These are phyloP conservation scores for Barbarea vulgaris DNA, from an alignment of 345 rosid species.

Conservation along the genomic window DNA sequence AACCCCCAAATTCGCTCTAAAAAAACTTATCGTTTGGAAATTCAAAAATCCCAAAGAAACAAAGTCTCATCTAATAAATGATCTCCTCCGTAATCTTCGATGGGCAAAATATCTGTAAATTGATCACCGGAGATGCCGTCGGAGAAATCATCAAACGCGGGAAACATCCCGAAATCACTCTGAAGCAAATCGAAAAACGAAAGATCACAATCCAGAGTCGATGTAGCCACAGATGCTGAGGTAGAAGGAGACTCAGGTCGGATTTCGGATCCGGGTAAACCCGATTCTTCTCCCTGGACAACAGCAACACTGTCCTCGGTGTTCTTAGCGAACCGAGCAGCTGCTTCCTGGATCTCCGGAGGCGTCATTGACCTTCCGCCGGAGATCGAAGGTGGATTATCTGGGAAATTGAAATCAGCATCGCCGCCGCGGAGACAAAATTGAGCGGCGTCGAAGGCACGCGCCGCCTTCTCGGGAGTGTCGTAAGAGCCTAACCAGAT, in stretches of 20 bases:
- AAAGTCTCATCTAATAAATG: constrained; percentile 46
- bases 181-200: constrained; percentile 39
- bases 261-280: constrained; percentile 37
- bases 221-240: constrained; percentile 42
- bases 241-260: constrained; percentile 54
- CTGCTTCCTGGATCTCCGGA: constrained; percentile 61
- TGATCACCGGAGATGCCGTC: constrained; percentile 34
- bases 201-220: constrained; percentile 31
- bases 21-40: background rate
- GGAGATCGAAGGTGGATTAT: constrained; percentile 61
- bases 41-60: constrained; percentile 67
- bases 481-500: constrained; percentile 90
- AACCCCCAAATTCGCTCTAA: background rate
- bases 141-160: constrained; percentile 55
- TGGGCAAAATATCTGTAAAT: constrained; percentile 5
- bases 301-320: background rate
- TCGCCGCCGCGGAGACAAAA: too few relatives aligned
- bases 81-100: constrained; percentile 46
- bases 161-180: constrained; percentile 53
- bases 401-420: constrained; percentile 77
- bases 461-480: constrained; percentile 77
- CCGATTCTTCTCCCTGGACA: constrained; percentile 1
- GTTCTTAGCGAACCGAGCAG: constrained; percentile 58
- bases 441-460: too few relatives aligned
- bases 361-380: constrained; percentile 54